Conservation (phyloP, 2,329 filamentous ascomycete genomes). For the Pyrenochaeta sp. region DNA sequence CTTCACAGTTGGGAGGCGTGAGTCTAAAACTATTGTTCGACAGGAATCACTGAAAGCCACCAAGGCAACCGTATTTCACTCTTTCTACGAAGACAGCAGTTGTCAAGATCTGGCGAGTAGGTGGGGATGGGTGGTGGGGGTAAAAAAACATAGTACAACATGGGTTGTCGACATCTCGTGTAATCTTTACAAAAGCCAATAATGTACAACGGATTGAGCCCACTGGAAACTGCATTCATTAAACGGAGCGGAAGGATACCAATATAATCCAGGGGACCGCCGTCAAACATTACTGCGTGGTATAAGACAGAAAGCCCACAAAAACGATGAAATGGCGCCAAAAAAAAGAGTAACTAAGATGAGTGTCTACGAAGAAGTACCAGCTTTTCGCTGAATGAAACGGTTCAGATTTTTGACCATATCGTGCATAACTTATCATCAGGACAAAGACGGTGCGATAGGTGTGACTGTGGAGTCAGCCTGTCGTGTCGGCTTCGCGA, state of each 20-base stretch:
- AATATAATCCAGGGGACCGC: background rate
- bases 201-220: background rate
- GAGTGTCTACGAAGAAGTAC: background rate
- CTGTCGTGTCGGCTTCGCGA: constrained; percentile 4
- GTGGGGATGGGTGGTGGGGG: too few relatives aligned
- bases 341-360: background rate
- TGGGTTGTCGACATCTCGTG: too few relatives aligned
- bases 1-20: too few relatives aligned
- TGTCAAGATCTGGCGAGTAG: too few relatives aligned
- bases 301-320: background rate
- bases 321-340: background rate
- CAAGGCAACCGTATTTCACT: too few relatives aligned
- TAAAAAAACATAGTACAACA: too few relatives aligned
- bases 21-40: too few relatives aligned
- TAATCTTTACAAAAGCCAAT: too few relatives aligned
- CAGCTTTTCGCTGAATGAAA: background rate
- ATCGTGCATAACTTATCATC: background rate
- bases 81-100: too few relatives aligned
- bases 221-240: background rate
- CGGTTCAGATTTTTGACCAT: too few relatives aligned
- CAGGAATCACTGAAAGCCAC: too few relatives aligned
- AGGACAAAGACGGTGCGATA: constrained; percentile 3
- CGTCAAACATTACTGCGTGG: background rate
- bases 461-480: constrained; percentile 4
- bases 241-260: background rate